Evolutionary conservation across 2,329 filamentous ascomycete species (phyloP).

Genomic region (Colletotrichum karsti): DNA sequence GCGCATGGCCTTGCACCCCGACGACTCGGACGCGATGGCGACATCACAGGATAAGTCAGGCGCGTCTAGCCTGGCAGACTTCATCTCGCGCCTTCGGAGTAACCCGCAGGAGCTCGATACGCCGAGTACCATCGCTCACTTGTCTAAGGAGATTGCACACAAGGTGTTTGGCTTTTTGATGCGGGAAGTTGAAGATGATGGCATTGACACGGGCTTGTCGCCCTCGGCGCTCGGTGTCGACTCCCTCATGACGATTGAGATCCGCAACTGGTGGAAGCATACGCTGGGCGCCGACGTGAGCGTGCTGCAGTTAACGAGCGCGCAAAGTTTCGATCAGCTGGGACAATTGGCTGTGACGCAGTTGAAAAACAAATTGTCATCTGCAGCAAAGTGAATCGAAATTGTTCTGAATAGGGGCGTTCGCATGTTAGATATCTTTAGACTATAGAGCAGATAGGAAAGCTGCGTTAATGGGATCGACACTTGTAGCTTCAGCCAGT

Average conservation of each 20-base stretch:
- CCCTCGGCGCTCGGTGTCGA: conserved; percentile 19
- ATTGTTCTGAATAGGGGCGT: fast-evolving
- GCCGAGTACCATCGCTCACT: neutral
- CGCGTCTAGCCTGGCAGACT: neutral
- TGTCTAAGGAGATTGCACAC: neutral
- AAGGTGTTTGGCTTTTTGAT: neutral
- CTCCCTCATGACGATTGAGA: conserved; percentile 27
- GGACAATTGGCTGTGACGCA: neutral
- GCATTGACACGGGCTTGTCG: conserved; percentile 6
- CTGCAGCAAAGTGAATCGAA: neutral
- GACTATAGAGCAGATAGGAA: too few species aligned
- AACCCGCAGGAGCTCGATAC: neutral
- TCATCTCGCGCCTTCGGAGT: neutral
- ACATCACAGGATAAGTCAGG: neutral
- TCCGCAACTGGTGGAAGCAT: conserved; percentile 27
- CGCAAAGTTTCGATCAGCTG: conserved; percentile 16
- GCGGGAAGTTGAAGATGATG: neutral
- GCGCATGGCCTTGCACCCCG: neutral
- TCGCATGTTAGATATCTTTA: too few species aligned
- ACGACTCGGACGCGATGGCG: neutral
- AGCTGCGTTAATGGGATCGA: too few species aligned
- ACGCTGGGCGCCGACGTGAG: neutral
- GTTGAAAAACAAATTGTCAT: neutral
- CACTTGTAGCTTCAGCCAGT: too few species aligned
- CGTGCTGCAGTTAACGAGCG: conserved; percentile 1